phyloP scores from a whole-genome alignment of 2,329 filamentous ascomycete genomes.

The Xylogone sp. region DNA sequence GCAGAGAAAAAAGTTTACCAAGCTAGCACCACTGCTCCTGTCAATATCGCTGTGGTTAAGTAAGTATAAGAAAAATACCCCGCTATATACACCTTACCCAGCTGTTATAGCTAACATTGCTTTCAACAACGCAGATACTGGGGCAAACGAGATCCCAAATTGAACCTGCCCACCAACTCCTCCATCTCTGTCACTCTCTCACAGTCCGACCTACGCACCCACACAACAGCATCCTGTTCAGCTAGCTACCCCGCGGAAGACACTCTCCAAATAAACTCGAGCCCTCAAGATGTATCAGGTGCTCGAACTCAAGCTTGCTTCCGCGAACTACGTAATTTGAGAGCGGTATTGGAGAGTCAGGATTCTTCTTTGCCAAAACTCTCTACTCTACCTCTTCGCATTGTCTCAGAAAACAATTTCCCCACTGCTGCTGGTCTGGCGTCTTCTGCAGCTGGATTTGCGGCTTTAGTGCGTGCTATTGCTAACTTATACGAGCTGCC shows the following conservation, averaged over 20 bases:
- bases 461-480: conserved; percentile 75
- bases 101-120: conserved; percentile 9
- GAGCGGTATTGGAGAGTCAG: conserved; percentile 68
- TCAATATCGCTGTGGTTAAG: conserved; percentile 99
- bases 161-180: conserved; percentile 97
- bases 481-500: conserved; percentile 88
- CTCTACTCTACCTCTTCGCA: conserved; percentile 69
- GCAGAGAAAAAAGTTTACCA: conserved; percentile 62
- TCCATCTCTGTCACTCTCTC: conserved; percentile 96
- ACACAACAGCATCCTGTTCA: conserved; percentile 93
- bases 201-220: conserved; percentile 87
- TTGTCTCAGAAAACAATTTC: conserved; percentile 98
- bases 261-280: conserved; percentile 79
- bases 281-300: conserved; percentile 77
- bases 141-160: conserved; percentile 91
- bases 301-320: conserved; percentile 94
- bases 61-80: conserved; percentile 36
- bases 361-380: conserved; percentile 78
- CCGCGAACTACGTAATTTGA: conserved; percentile 74
- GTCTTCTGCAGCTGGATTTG: conserved; percentile 66
- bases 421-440: conserved; percentile 91
- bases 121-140: conserved; percentile 60
- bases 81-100: conserved; percentile 9
- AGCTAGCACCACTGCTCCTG: conserved; percentile 91
- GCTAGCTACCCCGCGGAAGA: conserved; percentile 63